phyloP scores from a whole-genome alignment of 768 basidiomycete species.

The Naematelia aurantialba region DNA sequence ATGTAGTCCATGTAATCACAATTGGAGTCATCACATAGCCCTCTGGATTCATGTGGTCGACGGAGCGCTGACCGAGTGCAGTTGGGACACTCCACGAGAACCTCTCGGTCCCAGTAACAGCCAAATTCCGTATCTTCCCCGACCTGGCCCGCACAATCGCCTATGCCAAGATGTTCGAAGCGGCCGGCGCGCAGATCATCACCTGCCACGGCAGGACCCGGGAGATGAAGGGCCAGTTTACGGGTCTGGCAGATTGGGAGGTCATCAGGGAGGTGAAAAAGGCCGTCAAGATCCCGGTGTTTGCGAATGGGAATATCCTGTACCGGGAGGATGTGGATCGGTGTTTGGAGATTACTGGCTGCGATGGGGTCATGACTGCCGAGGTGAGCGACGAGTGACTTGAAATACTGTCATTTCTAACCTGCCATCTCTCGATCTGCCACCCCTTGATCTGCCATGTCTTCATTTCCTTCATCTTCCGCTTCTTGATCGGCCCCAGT shows the following conservation, averaged over 20 bases:
- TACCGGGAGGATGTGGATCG: conserved; percentile 74
- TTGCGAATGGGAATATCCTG: conserved; percentile 95
- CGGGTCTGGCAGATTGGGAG: conserved; percentile 80
- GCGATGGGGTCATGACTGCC: conserved; percentile 90
- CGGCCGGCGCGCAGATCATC: conserved; percentile 89
- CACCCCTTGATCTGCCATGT: no score
- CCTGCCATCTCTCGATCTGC: no score
- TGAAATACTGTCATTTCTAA: not conserved
- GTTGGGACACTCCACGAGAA: conserved; percentile 82
- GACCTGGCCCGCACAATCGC: conserved; percentile 80
- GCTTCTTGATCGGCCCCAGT: no score
- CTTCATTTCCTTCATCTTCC: no score
- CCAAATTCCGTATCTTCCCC: conserved; percentile 90
- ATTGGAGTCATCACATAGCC: not conserved
- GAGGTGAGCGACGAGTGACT: conserved; percentile 55
- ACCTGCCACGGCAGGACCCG: conserved; percentile 88
- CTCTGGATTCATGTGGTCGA: no score
- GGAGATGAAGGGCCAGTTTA: conserved; percentile 83
- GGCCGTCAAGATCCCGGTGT: conserved; percentile 81
- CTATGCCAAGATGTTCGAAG: conserved; percentile 93
- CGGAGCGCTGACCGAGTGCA: conserved; percentile 49
- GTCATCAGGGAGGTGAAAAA: conserved; percentile 88
- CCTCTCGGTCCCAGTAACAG: conserved; percentile 86
- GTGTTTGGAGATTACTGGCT: conserved; percentile 78
- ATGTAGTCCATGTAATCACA: not conserved